phyloP scores from a whole-genome alignment of 1,284 basidiomycete genomes.

The Cutaneotrichosporon mucoides region DNA sequence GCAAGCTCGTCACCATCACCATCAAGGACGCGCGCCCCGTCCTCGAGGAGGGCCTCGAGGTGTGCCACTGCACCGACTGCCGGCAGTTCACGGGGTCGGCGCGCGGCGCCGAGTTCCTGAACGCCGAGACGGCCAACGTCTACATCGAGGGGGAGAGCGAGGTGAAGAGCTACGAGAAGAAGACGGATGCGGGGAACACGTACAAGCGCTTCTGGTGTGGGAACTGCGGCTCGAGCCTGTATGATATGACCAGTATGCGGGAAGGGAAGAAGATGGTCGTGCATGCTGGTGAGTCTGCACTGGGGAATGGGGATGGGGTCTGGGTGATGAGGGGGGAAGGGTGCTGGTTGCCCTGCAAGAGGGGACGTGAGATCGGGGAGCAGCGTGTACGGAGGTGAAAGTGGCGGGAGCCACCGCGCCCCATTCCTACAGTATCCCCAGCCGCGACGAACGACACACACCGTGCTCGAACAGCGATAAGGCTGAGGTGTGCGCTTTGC shows the following conservation, averaged over 20 bases:
- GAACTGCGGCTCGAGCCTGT: not conserved
- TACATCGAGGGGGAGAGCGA: not conserved
- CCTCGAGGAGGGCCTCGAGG: not conserved
- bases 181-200: not conserved
- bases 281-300: not conserved
- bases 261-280: not conserved
- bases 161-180: not conserved
- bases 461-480: no score
- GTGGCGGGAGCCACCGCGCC: no score
- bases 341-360: no score
- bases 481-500: no score
- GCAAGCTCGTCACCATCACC: not conserved
- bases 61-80: constrained; percentile 5
- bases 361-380: no score
- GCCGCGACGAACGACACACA: no score
- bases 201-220: not conserved
- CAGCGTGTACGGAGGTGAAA: no score
- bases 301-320: not conserved
- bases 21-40: constrained; percentile 2
- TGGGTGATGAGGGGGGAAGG: no score
- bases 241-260: not conserved
- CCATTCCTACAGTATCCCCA: no score
- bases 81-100: not conserved
- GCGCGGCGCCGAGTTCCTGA: not conserved
- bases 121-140: not conserved